Percentiles rank a stretch among this genome's conserved stretches.
Evolutionary conservation across 2,329 filamentous ascomycete species (phyloP).

Genomic region (Stromatinia cepivora): DNA sequence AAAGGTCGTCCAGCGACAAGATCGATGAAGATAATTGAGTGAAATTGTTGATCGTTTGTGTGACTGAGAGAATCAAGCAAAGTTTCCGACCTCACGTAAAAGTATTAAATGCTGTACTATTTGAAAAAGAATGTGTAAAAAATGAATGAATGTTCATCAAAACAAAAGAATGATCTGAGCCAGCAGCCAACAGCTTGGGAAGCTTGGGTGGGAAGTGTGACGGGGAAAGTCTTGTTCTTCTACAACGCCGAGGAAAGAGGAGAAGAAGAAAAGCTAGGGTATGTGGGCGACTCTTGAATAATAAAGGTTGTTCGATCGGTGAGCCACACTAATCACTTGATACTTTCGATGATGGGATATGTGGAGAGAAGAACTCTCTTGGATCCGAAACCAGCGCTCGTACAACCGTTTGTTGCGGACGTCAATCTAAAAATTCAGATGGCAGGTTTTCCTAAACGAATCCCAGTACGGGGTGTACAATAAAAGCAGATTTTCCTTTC

Average conservation of each 20-base stretch:
- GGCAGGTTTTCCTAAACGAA: slow-evolving; percentile 36
- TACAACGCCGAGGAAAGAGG: slow-evolving; percentile 45
- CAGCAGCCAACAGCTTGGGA: slow-evolving; percentile 47
- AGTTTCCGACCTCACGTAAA: background rate
- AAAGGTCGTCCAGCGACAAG: slow-evolving; percentile 59
- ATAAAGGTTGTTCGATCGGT: slow-evolving; percentile 26
- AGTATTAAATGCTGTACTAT: slow-evolving; percentile 37
- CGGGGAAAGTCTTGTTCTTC: slow-evolving; percentile 46
- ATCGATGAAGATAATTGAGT: slow-evolving; percentile 23
- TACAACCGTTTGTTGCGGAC: slow-evolving; percentile 33
- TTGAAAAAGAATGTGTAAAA: slow-evolving; percentile 29
- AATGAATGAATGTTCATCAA: slow-evolving; percentile 41
- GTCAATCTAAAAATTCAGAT: slow-evolving; percentile 29
- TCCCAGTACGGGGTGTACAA: background rate
- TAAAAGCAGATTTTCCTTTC: background rate
- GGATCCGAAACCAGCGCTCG: slow-evolving; percentile 28
- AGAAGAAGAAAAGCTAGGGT: slow-evolving; percentile 41
- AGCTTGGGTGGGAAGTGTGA: slow-evolving; percentile 41
- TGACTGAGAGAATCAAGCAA: background rate
- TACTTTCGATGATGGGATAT: slow-evolving; percentile 9
- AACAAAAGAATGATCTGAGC: slow-evolving; percentile 57
- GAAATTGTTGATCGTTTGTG: background rate
- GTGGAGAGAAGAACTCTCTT: background rate
- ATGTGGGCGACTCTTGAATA: slow-evolving; percentile 37
- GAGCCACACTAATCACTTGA: slow-evolving; percentile 1